These are phyloP conservation scores for Ocimum tenuiflorum DNA, from an alignment of 257 asterid genomes.

Conservation along the genomic window DNA sequence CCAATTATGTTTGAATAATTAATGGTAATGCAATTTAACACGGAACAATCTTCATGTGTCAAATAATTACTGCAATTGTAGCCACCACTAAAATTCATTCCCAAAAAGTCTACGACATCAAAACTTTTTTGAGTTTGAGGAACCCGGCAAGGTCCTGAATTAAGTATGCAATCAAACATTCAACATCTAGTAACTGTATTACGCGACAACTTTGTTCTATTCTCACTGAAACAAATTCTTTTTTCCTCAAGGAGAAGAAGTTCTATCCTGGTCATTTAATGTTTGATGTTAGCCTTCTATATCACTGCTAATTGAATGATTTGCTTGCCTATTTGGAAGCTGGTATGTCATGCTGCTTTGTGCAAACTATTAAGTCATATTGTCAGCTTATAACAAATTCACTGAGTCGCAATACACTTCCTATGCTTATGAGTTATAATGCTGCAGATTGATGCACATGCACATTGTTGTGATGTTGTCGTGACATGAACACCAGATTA, in stretches of 20 bases:
- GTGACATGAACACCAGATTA: background rate
- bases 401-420: background rate
- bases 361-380: constrained; percentile 4
- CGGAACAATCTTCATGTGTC: background rate
- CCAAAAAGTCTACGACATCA: background rate
- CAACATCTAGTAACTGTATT: background rate
- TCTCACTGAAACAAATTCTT: background rate
- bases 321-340: background rate
- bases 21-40: background rate
- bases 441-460: background rate
- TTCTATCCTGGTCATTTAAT: background rate
- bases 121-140: background rate
- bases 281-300: background rate
- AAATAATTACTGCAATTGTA: background rate
- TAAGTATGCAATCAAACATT: background rate
- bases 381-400: background rate
- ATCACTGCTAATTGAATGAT: background rate
- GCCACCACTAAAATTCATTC: background rate
- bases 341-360: background rate
- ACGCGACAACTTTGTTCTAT: background rate
- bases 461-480: background rate
- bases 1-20: background rate
- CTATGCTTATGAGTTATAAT: background rate
- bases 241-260: background rate
- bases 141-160: background rate